These are phyloP conservation scores for Microdochium trichocladiopsis DNA, from an alignment of 2,329 filamentous ascomycete species.

Conservation along the genomic window DNA sequence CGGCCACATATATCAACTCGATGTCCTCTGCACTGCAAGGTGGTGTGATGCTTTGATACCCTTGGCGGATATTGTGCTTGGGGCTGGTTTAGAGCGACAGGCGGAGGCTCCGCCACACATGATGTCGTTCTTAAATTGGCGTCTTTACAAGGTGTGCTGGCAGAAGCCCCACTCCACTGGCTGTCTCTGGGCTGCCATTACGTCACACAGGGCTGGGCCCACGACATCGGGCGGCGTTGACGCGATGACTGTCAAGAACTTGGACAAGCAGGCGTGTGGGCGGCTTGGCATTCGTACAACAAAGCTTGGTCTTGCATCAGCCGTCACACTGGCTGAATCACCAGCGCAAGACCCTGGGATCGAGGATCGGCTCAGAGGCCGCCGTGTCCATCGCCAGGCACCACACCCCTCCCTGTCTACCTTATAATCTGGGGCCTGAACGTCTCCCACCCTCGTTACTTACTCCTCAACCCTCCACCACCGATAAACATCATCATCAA, in stretches of 20 bases:
- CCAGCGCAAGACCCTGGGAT: background rate
- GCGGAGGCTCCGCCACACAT: too few relatives aligned
- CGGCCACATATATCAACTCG: too few relatives aligned
- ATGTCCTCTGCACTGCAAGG: too few relatives aligned
- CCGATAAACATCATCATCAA: too few relatives aligned
- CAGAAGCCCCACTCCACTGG: too few relatives aligned
- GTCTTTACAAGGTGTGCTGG: too few relatives aligned
- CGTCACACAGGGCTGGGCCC: background rate
- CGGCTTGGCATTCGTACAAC: background rate
- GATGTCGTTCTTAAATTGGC: too few relatives aligned
- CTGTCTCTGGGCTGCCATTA: background rate
- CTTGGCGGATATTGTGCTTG: too few relatives aligned
- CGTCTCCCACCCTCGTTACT: background rate
- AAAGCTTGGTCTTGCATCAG: conserved; percentile 1
- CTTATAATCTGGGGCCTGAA: background rate
- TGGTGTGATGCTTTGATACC: too few relatives aligned
- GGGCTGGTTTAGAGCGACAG: too few relatives aligned
- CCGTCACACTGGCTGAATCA: background rate
- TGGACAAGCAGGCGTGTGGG: background rate
- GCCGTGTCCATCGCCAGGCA: background rate
- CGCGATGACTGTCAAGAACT: background rate
- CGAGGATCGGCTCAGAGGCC: background rate
- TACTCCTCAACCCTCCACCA: background rate
- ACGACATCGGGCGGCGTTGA: too few relatives aligned
- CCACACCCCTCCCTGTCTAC: background rate